These are phyloP conservation scores for Suillus subaureus DNA, from an alignment of 768 basidiomycete species.

Conservation along the genomic window DNA sequence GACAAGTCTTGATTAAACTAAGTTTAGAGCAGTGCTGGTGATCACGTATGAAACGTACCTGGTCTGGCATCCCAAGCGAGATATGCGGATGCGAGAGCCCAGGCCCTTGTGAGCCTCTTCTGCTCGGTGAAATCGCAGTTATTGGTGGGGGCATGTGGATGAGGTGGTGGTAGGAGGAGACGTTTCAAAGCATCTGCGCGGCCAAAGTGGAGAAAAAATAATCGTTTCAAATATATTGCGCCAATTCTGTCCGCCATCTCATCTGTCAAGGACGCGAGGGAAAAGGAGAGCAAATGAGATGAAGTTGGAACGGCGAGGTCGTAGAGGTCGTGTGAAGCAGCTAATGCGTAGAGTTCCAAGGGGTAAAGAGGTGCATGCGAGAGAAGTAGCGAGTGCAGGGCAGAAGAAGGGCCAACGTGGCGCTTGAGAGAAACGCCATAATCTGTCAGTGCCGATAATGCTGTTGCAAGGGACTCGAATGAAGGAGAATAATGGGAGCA, in stretches of 20 bases:
- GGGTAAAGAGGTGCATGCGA: slow-evolving; percentile 69
- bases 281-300: slow-evolving; percentile 71
- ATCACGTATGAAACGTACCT: slow-evolving; percentile 43
- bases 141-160: slow-evolving; percentile 70
- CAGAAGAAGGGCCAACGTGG: slow-evolving; percentile 50
- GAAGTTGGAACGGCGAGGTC: slow-evolving; percentile 78
- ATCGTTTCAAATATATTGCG: slow-evolving; percentile 73
- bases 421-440: slow-evolving; percentile 63
- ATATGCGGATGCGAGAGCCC: slow-evolving; percentile 82
- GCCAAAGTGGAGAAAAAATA: slow-evolving; percentile 85
- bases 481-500: slow-evolving; percentile 76
- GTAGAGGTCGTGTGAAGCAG: slow-evolving; percentile 64
- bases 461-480: slow-evolving; percentile 55
- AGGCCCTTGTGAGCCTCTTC: slow-evolving; percentile 77
- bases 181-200: slow-evolving; percentile 82
- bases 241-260: slow-evolving; percentile 71
- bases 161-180: slow-evolving; percentile 72
- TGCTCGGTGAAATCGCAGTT: slow-evolving; percentile 74
- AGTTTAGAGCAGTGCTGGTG: slow-evolving; percentile 10
- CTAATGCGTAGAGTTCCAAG: slow-evolving; percentile 71
- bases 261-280: slow-evolving; percentile 69
- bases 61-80: slow-evolving; percentile 84
- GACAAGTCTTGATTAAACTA: slow-evolving; percentile 59
- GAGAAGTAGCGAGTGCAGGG: slow-evolving; percentile 62
- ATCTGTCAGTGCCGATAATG: slow-evolving; percentile 55